Evolutionary conservation across 768 basidiomycete genomes (phyloP), one percentile per base, ranked within the genome.

Genomic region (Naganishia onofrii): DNA sequence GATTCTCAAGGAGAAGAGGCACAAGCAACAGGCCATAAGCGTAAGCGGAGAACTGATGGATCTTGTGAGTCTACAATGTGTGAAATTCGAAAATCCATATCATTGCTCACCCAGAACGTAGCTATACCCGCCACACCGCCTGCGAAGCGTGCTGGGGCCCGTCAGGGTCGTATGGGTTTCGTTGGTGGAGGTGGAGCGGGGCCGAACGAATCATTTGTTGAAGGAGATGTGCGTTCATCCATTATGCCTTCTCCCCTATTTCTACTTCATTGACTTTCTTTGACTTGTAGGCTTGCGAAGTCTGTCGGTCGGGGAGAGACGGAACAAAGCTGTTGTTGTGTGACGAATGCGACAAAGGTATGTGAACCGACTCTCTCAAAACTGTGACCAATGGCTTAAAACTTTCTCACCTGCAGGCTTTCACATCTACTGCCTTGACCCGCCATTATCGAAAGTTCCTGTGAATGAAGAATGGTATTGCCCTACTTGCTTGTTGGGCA

Each of bases 391-490:
- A 48, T 75, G 46, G 66, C 54, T 46, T 32, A 63, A 58, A 17
- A 52, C 54, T 19, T 71, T 72, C 75, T 70, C 69, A 72, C 67
- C 4, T 71, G 94, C 92, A 95, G 60, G 60, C 4, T 99, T 92
- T 82, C 96, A 99, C 82, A 96, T 91, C 83, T 93, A 90, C 80
- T 99, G 96, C 79, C 88, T 99, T 69, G 90, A 93, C 77, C 96
- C 96, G 15, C 94, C 94, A 23, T 83, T 98, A 66, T 82, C 85
- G 10, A 83, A 85, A 1, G 90, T 99, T 67, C 96, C 96, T 1
- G 71, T 78, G 15, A 90, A 89, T 77, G 92, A 93, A 48, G 89
- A 95, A 73, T 99, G 95, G 95, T 97, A 88, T 78, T 99, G 96
- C 80, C 90, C 90, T 75, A 88, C 88, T 3, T 99, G 96, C 78